Evolutionary conservation across 2,329 filamentous ascomycete species (phyloP).

Genomic region (Ascocoryne sarcoides): DNA sequence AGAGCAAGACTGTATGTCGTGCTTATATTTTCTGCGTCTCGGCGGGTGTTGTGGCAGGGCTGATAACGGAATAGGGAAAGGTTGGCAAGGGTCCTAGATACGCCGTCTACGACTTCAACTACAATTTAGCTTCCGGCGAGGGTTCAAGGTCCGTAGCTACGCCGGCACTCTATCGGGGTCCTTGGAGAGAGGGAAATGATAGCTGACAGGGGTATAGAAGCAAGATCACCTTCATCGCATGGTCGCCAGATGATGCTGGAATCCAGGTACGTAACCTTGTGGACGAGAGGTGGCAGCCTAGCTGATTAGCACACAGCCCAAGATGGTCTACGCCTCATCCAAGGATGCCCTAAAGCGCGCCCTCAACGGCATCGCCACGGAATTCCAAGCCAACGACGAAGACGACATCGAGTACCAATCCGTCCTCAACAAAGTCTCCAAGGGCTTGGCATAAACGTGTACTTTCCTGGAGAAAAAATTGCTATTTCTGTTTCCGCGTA

Average conservation of each 20-base stretch:
- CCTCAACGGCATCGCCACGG: slow-evolving; percentile 64
- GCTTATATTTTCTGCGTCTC: not conserved
- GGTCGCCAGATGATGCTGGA: slow-evolving; percentile 73
- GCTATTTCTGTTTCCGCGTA: too few species aligned
- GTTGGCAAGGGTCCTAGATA: slow-evolving; percentile 66
- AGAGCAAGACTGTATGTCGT: slow-evolving; percentile 54
- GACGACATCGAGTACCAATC: slow-evolving; percentile 74
- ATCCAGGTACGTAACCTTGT: slow-evolving; percentile 53
- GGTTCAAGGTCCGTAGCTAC: slow-evolving; percentile 50
- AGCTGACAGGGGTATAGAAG: slow-evolving; percentile 40
- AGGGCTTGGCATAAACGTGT: slow-evolving; percentile 41
- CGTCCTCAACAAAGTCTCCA: slow-evolving; percentile 59
- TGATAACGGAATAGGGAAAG: slow-evolving; percentile 37
- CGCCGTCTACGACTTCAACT: slow-evolving; percentile 79
- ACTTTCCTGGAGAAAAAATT: too few species aligned
- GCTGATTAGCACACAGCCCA: slow-evolving; percentile 46
- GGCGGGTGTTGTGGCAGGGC: not conserved
- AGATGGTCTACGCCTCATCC: slow-evolving; percentile 86
- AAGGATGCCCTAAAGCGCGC: slow-evolving; percentile 78
- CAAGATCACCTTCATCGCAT: slow-evolving; percentile 73
- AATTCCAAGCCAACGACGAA: slow-evolving; percentile 76
- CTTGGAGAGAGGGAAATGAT: not conserved
- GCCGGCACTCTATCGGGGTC: too few species aligned
- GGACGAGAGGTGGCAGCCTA: not conserved
- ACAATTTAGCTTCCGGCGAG: slow-evolving; percentile 62